Evolutionary conservation across 179 eudicot genomes (phyloP).

Genomic region (Patellifolia procumbens): DNA sequence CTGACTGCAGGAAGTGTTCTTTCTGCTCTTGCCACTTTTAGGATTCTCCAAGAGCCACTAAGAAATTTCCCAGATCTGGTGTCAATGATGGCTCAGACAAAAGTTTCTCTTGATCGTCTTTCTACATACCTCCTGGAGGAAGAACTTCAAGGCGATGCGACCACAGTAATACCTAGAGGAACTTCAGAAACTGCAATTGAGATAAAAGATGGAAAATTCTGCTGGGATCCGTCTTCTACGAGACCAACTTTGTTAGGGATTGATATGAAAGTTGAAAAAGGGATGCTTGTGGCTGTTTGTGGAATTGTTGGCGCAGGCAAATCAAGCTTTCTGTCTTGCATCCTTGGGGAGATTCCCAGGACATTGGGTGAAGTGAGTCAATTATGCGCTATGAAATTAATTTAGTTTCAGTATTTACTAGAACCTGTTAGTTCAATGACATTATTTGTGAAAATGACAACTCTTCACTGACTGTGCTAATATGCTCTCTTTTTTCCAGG

Average conservation of each 20-base stretch:
- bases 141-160: slow-evolving; percentile 84
- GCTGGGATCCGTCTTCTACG: slow-evolving; percentile 70
- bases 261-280: slow-evolving; percentile 71
- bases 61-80: slow-evolving; percentile 91
- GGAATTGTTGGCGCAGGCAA: slow-evolving; percentile 95
- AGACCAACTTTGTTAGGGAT: slow-evolving; percentile 64
- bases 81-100: slow-evolving; percentile 97
- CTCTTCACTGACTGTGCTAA: slow-evolving; percentile 17
- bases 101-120: slow-evolving; percentile 89
- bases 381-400: slow-evolving; percentile 15
- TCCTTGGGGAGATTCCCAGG: slow-evolving; percentile 95
- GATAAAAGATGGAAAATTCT: slow-evolving; percentile 69
- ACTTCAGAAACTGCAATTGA: slow-evolving; percentile 68
- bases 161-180: slow-evolving; percentile 54
- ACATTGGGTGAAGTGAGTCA: slow-evolving; percentile 86
- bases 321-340: slow-evolving; percentile 91
- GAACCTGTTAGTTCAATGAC: slow-evolving; percentile 13
- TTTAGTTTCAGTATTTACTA: neutral
- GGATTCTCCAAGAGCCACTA: slow-evolving; percentile 93
- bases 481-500: slow-evolving; percentile 50
- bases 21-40: slow-evolving; percentile 89
- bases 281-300: slow-evolving; percentile 91
- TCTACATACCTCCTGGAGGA: slow-evolving; percentile 69
- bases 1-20: slow-evolving; percentile 89
- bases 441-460: slow-evolving; percentile 3